Conservation (phyloP, 345 rosid species). For the Acer yangbiense region DNA sequence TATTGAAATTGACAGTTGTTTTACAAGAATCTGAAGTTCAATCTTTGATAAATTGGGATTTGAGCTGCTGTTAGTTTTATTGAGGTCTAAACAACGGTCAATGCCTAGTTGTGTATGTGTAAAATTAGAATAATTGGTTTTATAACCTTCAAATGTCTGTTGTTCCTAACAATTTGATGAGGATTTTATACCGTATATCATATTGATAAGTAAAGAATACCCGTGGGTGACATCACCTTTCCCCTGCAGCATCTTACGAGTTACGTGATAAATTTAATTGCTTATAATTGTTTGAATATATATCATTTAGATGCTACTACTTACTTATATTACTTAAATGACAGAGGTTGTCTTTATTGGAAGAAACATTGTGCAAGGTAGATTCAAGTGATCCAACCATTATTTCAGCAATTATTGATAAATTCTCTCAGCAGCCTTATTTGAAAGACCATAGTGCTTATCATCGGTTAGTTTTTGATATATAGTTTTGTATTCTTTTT, state of each 20-base stretch:
- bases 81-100: background rate
- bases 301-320: background rate
- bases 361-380: conserved; percentile 53
- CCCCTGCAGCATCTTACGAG: background rate
- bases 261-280: background rate
- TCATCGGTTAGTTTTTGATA: conserved; percentile 47
- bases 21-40: background rate
- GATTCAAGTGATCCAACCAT: conserved; percentile 51
- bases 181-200: background rate
- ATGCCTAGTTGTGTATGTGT: background rate
- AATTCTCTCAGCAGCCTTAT: conserved; percentile 52
- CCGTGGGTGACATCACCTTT: background rate
- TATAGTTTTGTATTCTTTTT: background rate
- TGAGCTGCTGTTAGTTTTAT: background rate
- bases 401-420: conserved; percentile 56
- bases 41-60: background rate
- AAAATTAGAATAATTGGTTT: background rate
- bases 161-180: background rate
- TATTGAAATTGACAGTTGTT: background rate
- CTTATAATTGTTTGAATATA: background rate
- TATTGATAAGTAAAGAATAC: background rate
- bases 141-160: background rate
- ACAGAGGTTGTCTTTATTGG: conserved; percentile 65
- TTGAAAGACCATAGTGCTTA: conserved; percentile 66
- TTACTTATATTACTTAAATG: conserved; percentile 13